Base-by-base conservation (phyloP, 2,329 filamentous ascomycete species). In the Sporothrix phasma region DNA sequence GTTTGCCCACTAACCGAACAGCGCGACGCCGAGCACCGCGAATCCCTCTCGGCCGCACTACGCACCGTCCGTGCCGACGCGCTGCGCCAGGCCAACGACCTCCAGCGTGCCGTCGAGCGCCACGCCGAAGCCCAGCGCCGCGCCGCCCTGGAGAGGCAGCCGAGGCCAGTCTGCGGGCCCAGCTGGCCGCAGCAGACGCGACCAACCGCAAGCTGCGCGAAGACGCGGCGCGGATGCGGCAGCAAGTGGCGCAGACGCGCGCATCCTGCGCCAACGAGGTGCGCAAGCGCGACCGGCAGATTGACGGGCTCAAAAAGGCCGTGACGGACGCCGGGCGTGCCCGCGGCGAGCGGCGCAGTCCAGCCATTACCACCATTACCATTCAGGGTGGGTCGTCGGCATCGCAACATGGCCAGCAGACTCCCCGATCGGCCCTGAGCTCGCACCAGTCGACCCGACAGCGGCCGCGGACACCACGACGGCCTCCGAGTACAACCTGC, bases 211-310 rank as follows among this genome's bases (percentile, higher is more conserved):
- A 83, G n/a, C 77, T 97, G 64, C 92, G 92, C 70, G 92, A 96
- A 37, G 92, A 97, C 72, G 83, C 92, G 68, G 81, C 84, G 26
- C 86, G 89, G 60, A 85, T 93, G 74, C 95, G 93, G 73, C 81
- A 85, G 0, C 84, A 89, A 2, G 85, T 96, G 2, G 84, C 88
- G 34, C 93, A 97, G 74, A 88, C 94, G 2, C 86, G 93, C 66
- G 85, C 88, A 6, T 87, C 92, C 68, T 97, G 92, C 74, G 88
- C 91, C 59, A 96, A 91, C 69, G 94, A 99, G 72, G 84, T 97
- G 53, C 87, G 93, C 66, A 93, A 95, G 72, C 86, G 93, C 47
- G 94, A 99, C 72, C 81, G 91, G 51, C 90, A 96, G 75, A 88
- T 97, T 68, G 89, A 96, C 68, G 86, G 87, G 46, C 79, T 99